Percentiles rank a stretch among this genome's conserved stretches.
Evolutionary conservation across 768 basidiomycete genomes (phyloP).

Genomic region (Pisolithus marmoratus): DNA sequence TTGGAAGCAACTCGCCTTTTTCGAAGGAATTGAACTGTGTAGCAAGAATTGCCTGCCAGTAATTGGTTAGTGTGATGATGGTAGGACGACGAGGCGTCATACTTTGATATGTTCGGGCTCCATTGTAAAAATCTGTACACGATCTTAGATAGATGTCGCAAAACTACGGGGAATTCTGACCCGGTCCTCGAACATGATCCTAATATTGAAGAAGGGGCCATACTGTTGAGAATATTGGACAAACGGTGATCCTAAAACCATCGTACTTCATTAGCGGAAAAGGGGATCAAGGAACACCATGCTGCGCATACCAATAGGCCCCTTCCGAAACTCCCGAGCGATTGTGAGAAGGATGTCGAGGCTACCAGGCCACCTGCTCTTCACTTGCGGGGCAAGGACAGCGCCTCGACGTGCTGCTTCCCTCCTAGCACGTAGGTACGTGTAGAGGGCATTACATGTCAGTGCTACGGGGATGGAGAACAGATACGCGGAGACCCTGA

Average conservation of each 20-base stretch:
- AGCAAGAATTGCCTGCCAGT: constrained; percentile 35
- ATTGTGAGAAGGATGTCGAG: constrained; percentile 26
- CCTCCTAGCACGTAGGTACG: constrained; percentile 37
- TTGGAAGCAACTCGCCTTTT: constrained; percentile 27
- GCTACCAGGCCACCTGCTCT: constrained; percentile 32
- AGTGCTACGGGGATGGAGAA: constrained; percentile 22
- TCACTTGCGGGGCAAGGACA: constrained; percentile 27
- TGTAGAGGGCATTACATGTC: constrained; percentile 30
- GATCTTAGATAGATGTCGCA: background rate
- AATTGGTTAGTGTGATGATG: background rate
- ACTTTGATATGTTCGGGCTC: constrained; percentile 47
- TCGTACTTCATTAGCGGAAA: background rate
- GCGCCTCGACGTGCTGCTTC: constrained; percentile 7
- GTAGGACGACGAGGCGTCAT: background rate
- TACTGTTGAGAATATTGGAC: constrained; percentile 16
- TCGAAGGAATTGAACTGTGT: constrained; percentile 38
- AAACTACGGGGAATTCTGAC: constrained; percentile 17
- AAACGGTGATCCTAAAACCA: constrained; percentile 23
- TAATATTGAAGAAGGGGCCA: constrained; percentile 29
- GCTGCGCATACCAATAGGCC: constrained; percentile 24
- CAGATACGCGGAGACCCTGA: constrained; percentile 10
- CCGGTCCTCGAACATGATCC: constrained; percentile 34
- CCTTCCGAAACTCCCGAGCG: constrained; percentile 17
- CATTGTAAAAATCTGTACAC: constrained; percentile 35
- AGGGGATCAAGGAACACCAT: background rate